These are phyloP conservation scores for Penicillium antarcticum DNA, from an alignment of 495 filamentous ascomycete genomes.

Conservation along the genomic window DNA sequence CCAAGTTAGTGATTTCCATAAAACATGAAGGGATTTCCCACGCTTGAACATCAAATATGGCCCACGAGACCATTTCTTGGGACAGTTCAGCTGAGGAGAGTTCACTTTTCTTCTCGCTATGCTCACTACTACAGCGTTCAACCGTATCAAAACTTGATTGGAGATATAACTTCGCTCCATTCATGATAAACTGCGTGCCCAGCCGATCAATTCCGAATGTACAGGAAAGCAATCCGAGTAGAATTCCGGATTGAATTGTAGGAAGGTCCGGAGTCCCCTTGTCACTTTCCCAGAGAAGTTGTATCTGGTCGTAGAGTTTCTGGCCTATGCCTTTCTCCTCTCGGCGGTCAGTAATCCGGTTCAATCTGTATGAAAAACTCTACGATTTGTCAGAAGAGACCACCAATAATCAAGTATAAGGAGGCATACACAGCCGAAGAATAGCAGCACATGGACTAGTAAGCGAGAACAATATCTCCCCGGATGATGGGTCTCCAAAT, in stretches of 20 bases:
- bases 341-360: conserved; percentile 21
- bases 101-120: background rate
- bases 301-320: conserved; percentile 20
- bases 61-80: conserved; percentile 25
- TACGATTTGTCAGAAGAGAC: conserved; percentile 5
- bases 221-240: conserved; percentile 24
- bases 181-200: conserved; percentile 23
- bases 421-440: conserved; percentile 21
- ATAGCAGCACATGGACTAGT: conserved; percentile 20
- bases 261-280: conserved; percentile 10
- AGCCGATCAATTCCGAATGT: conserved; percentile 27
- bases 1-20: background rate
- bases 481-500: conserved; percentile 13
- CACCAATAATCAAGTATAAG: background rate
- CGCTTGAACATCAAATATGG: conserved; percentile 24
- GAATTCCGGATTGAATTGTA: conserved; percentile 22
- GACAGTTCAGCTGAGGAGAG: background rate
- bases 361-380: conserved; percentile 25
- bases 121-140: background rate
- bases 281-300: conserved; percentile 19
- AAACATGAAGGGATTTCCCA: background rate
- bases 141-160: conserved; percentile 5
- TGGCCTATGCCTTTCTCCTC: conserved; percentile 23
- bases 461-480: conserved; percentile 15
- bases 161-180: conserved; percentile 13